A percentile compares a stretch with the other conserved stretches of the same genome.
These are phyloP conservation scores for Kwoniella shivajii DNA, from an alignment of 1,284 basidiomycete genomes.

Conservation along the genomic window DNA sequence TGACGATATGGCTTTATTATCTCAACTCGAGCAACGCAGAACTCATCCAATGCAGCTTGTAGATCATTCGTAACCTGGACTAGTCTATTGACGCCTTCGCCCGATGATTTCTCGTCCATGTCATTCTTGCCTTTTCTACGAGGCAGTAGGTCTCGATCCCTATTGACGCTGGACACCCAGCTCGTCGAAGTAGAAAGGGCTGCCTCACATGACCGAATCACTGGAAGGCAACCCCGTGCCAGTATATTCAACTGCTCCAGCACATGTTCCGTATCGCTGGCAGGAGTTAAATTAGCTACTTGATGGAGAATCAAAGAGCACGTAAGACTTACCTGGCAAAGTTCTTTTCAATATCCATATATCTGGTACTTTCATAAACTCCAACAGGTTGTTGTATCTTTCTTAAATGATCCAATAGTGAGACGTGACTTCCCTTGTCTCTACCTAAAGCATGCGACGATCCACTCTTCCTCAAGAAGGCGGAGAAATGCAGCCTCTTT, in stretches of 20 bases:
- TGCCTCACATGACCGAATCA: conserved; percentile 36
- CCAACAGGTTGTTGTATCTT: conserved; percentile 67
- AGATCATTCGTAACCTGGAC: conserved; percentile 16
- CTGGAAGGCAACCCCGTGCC: conserved; percentile 63
- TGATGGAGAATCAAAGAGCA: not conserved
- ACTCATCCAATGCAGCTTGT: conserved; percentile 55
- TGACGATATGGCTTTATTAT: conserved; percentile 71
- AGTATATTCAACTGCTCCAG: conserved; percentile 62
- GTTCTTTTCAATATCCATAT: conserved; percentile 71
- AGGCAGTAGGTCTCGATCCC: conserved; percentile 20
- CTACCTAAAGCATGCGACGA: conserved; percentile 21
- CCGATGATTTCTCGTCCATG: not conserved
- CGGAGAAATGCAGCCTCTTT: conserved; percentile 17
- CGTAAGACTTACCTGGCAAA: conserved; percentile 35
- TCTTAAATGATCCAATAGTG: conserved; percentile 44
- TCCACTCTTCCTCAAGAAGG: conserved; percentile 18
- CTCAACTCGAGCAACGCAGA: conserved; percentile 57
- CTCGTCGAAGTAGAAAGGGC: conserved; percentile 35
- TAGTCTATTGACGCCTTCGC: not conserved
- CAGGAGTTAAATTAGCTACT: not conserved
- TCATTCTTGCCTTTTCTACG: not conserved
- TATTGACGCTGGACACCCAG: conserved; percentile 39
- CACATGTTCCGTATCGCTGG: conserved; percentile 58
- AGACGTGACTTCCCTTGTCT: conserved; percentile 34
- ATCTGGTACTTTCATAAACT: conserved; percentile 75